Evolutionary conservation across 345 rosid species (phyloP).

Genomic region (Luvunga scandens): DNA sequence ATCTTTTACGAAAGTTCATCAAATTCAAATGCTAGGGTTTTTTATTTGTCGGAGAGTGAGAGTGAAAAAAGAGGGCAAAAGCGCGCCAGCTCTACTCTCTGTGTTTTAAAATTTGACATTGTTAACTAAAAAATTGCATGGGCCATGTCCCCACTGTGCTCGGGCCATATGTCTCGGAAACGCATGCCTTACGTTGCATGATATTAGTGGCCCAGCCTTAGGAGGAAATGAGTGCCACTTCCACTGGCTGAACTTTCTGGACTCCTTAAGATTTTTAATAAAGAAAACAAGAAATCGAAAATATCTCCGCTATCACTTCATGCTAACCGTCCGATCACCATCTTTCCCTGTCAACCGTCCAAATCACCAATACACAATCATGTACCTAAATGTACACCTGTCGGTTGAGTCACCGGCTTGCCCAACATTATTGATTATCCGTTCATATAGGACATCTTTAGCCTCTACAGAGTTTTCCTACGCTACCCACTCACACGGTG

Average conservation of each 20-base stretch:
- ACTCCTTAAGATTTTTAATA: background rate
- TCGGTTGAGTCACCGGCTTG: background rate
- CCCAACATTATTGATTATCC: background rate
- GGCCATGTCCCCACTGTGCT: background rate
- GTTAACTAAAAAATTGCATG: background rate
- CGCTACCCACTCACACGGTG: too few species aligned
- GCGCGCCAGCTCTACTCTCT: constrained; percentile 16
- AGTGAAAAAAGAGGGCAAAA: background rate
- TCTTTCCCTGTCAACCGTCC: background rate
- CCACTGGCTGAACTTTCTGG: background rate
- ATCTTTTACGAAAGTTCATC: background rate
- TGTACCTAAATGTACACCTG: background rate
- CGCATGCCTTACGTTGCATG: background rate
- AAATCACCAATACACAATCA: background rate
- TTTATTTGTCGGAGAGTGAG: background rate
- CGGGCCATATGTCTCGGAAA: background rate
- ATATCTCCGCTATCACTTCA: background rate
- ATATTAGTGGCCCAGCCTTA: too few species aligned
- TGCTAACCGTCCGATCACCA: constrained; percentile 1
- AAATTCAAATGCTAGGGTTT: background rate
- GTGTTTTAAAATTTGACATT: background rate
- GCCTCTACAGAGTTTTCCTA: too few species aligned
- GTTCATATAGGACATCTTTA: background rate
- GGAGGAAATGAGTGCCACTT: background rate
- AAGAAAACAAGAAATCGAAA: background rate